Percentiles rank a stretch among this genome's conserved stretches.
Evolutionary conservation across 345 rosid genomes (phyloP).

Genomic region (Eucalyptus pauciflora): DNA sequence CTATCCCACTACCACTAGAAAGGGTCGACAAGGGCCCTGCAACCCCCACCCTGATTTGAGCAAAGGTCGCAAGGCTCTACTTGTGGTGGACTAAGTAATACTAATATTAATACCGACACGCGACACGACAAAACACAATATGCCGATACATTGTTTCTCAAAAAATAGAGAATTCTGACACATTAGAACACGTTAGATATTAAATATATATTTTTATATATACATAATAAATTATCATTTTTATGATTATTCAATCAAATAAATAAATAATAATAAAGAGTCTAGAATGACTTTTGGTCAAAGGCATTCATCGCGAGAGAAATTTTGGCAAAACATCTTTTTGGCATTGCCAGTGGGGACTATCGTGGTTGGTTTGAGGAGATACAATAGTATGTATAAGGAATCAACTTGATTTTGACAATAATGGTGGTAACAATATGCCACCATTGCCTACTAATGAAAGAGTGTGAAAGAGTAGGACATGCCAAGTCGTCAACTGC

Average conservation of each 20-base stretch:
- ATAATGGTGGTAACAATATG: neutral
- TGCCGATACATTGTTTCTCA: fast-evolving
- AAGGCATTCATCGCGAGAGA: fast-evolving
- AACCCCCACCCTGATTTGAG: no score
- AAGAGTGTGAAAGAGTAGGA: neutral
- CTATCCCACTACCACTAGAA: no score
- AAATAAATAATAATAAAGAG: no score
- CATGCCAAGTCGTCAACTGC: neutral
- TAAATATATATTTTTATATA: no score
- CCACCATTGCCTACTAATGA: neutral
- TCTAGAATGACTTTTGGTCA: neutral
- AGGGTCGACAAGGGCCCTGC: no score
- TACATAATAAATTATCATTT: no score
- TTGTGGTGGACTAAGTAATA: no score
- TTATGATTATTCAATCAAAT: no score
- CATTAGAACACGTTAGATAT: no score
- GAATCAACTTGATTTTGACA: neutral
- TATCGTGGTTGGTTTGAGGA: neutral
- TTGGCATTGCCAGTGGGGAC: neutral
- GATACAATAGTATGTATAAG: neutral
- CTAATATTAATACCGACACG: fast-evolving
- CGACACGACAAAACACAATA: no score
- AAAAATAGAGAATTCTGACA: no score
- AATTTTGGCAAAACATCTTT: neutral
- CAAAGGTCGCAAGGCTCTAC: no score